These are phyloP conservation scores for Colletotrichum eleusines DNA, from an alignment of 2,329 filamentous ascomycete genomes.

Conservation along the genomic window DNA sequence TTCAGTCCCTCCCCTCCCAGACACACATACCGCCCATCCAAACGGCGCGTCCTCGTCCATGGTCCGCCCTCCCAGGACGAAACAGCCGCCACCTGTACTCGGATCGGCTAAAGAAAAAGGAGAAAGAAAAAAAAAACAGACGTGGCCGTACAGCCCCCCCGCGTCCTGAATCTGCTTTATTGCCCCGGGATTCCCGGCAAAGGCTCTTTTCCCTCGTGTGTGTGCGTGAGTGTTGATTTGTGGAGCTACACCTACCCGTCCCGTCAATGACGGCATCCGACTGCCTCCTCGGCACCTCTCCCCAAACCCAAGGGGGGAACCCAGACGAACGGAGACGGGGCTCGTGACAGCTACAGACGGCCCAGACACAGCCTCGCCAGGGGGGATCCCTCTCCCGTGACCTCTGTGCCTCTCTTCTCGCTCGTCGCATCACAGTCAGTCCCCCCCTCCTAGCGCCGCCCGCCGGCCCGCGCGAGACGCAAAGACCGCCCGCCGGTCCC, in stretches of 20 bases:
- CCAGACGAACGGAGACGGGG: too few relatives aligned
- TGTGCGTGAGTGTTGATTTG: too few relatives aligned
- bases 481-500: neutral
- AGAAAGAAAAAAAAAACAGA: too few relatives aligned
- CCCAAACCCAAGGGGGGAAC: too few relatives aligned
- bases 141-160: neutral
- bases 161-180: neutral
- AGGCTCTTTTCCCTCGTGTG: too few relatives aligned
- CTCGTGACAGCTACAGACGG: too few relatives aligned
- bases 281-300: neutral
- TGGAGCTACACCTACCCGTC: too few relatives aligned
- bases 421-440: too few relatives aligned
- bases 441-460: too few relatives aligned
- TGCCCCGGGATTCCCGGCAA: neutral
- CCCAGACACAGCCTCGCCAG: too few relatives aligned
- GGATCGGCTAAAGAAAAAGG: neutral
- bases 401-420: too few relatives aligned
- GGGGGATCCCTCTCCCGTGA: too few relatives aligned
- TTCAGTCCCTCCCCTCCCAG: neutral
- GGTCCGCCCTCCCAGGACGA: neutral
- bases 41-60: neutral
- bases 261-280: conserved; percentile 3
- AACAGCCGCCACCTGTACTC: conserved; percentile 4
- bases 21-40: neutral
- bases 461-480: neutral